A percentile compares a stretch with the other conserved stretches of the same genome.
phyloP scores from a whole-genome alignment of 2,329 filamentous ascomycete genomes.

The Coniella vitis region DNA sequence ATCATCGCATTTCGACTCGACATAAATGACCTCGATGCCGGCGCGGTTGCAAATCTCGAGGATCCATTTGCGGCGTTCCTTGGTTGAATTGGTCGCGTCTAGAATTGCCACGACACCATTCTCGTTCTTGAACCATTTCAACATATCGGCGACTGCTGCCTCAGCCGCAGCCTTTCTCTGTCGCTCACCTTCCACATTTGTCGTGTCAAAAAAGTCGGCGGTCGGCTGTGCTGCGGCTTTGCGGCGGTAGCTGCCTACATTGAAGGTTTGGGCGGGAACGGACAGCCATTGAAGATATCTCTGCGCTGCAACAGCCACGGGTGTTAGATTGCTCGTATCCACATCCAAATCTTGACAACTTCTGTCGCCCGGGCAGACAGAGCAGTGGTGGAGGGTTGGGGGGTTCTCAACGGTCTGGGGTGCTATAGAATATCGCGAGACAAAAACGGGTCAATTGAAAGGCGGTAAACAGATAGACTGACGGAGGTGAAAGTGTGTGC shows the following conservation, averaged over 20 bases:
- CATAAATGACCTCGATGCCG: conserved; percentile 84
- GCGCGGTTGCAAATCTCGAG: conserved; percentile 68
- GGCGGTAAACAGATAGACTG: neutral
- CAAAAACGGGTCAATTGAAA: conserved; percentile 4
- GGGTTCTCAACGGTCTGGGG: conserved; percentile 10
- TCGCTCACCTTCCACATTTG: conserved; percentile 84
- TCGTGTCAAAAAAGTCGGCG: conserved; percentile 91
- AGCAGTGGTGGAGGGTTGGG: conserved; percentile 9
- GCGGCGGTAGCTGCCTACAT: conserved; percentile 92
- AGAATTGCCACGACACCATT: conserved; percentile 85
- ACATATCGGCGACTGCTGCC: conserved; percentile 88
- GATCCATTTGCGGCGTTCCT: conserved; percentile 84
- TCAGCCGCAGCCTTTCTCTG: conserved; percentile 83
- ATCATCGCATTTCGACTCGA: conserved; percentile 95
- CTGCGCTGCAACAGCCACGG: conserved; percentile 52
- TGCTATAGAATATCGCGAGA: conserved; percentile 11
- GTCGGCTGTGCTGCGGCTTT: conserved; percentile 82
- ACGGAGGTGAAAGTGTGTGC: neutral
- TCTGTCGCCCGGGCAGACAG: conserved; percentile 1
- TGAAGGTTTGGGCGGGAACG: conserved; percentile 90
- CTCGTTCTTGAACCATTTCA: conserved; percentile 74
- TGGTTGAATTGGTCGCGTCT: conserved; percentile 95
- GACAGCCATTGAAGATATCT: conserved; percentile 96
- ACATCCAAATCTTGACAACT: conserved; percentile 5
- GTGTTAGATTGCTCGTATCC: conserved; percentile 17